Percentiles rank a stretch among this genome's conserved stretches.
Conservation (phyloP, 2,329 filamentous ascomycete genomes). For the Pleomassaria siparia region DNA sequence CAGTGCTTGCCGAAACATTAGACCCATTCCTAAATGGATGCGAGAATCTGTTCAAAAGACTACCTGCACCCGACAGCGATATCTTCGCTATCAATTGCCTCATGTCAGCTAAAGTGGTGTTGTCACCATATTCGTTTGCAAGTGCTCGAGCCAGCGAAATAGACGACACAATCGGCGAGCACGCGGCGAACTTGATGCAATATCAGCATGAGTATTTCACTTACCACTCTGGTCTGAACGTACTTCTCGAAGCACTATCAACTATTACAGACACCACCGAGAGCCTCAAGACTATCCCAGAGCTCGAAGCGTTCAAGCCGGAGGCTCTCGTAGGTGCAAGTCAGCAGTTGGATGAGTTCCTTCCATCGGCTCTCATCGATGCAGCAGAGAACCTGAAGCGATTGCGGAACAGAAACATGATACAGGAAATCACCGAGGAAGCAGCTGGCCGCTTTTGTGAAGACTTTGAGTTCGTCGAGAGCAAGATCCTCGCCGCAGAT, state of each 20-base stretch:
- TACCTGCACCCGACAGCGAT: constrained; percentile 61
- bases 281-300: constrained; percentile 58
- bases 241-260: constrained; percentile 62
- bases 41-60: constrained; percentile 64
- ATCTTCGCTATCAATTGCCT: constrained; percentile 77
- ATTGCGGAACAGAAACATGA: constrained; percentile 71
- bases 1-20: constrained; percentile 75
- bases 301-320: constrained; percentile 60
- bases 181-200: constrained; percentile 61
- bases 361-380: constrained; percentile 91
- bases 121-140: constrained; percentile 67
- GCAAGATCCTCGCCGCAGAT: constrained; percentile 61
- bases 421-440: constrained; percentile 75
- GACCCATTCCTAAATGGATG: constrained; percentile 84
- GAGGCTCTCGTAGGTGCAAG: constrained; percentile 66
- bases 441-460: constrained; percentile 82
- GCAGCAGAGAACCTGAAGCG: constrained; percentile 78
- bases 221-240: constrained; percentile 70
- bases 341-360: constrained; percentile 81
- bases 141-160: constrained; percentile 58
- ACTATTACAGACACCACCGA: constrained; percentile 45
- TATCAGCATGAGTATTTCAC: constrained; percentile 75
- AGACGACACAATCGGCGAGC: constrained; percentile 56
- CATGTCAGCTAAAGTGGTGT: constrained; percentile 57
- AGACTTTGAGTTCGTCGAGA: constrained; percentile 75